A percentile compares a stretch with the other conserved stretches of the same genome.
Evolutionary conservation across 2,329 filamentous ascomycete species (phyloP).

Genomic region (Penicillium sp.): DNA sequence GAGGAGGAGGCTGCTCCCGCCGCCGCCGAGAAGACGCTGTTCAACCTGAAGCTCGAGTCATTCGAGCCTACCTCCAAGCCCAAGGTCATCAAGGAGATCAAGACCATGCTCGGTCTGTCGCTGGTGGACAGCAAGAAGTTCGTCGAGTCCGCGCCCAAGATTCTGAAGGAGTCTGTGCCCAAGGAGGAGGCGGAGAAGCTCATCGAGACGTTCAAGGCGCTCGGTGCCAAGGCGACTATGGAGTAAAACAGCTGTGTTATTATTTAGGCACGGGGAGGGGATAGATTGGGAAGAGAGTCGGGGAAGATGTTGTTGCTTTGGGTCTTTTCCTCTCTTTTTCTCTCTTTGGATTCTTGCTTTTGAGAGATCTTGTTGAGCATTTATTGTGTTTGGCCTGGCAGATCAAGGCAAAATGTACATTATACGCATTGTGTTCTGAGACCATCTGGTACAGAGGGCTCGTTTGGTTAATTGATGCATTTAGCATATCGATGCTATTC

Average conservation of each 20-base stretch:
- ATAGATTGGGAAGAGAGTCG: slow-evolving; percentile 10
- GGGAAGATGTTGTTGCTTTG: neutral
- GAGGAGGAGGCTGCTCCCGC: slow-evolving; percentile 87
- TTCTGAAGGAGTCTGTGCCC: slow-evolving; percentile 97
- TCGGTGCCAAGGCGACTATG: slow-evolving; percentile 87
- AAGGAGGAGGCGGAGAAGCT: slow-evolving; percentile 99
- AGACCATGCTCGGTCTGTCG: slow-evolving; percentile 88
- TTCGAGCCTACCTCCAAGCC: slow-evolving; percentile 90
- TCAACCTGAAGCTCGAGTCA: slow-evolving; percentile 89
- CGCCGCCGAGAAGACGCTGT: slow-evolving; percentile 90
- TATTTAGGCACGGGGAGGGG: slow-evolving; percentile 11
- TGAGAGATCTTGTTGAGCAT: slow-evolving; percentile 20
- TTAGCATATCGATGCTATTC: slow-evolving; percentile 18
- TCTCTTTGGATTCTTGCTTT: slow-evolving; percentile 22
- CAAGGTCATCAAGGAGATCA: slow-evolving; percentile 99
- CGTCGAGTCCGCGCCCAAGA: slow-evolving; percentile 95
- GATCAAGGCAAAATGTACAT: slow-evolving; percentile 41
- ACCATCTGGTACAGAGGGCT: slow-evolving; percentile 25
- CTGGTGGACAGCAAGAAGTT: slow-evolving; percentile 99
- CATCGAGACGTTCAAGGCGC: slow-evolving; percentile 85
- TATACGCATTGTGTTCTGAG: slow-evolving; percentile 34
- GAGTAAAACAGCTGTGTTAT: slow-evolving; percentile 60
- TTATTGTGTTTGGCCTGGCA: slow-evolving; percentile 22
- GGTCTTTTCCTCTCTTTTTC: slow-evolving; percentile 7
- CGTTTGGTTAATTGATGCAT: slow-evolving; percentile 30